Conservation (phyloP, 345 rosid species). For the Dovyalis caffra region DNA sequence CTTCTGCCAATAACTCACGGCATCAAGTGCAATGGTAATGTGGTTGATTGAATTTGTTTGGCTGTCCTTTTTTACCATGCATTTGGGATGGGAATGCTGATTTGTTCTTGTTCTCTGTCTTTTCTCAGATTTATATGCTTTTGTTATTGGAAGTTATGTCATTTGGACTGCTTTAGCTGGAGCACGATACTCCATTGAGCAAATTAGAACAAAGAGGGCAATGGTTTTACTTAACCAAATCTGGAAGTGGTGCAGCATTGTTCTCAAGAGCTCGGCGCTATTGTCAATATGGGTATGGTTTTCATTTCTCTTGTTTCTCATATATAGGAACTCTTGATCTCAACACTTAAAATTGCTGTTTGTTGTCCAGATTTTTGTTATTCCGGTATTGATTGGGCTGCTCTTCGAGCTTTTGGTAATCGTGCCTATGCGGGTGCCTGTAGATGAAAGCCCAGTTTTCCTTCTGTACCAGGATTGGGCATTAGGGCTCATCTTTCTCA, state of each 20-base stretch:
- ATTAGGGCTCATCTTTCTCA: conserved; percentile 88
- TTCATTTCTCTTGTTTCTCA: not conserved
- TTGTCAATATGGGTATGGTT: conserved; percentile 83
- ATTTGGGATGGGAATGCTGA: conserved; percentile 18
- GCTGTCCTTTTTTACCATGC: not conserved
- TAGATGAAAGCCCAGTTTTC: conserved; percentile 98
- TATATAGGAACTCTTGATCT: not conserved
- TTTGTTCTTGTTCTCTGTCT: conserved; percentile 7
- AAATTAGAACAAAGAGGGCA: conserved; percentile 71
- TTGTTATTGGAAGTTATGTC: conserved; percentile 87
- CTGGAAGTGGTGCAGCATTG: conserved; percentile 90
- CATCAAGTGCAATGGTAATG: conserved; percentile 91
- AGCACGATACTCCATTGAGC: conserved; percentile 78
- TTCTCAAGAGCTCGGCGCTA: conserved; percentile 73
- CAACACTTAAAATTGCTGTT: not conserved
- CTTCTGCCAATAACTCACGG: conserved; percentile 96
- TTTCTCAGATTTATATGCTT: conserved; percentile 80
- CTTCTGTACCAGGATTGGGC: conserved; percentile 99
- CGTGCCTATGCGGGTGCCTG: conserved; percentile 99
- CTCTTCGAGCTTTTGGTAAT: conserved; percentile 96
- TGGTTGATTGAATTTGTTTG: conserved; percentile 6
- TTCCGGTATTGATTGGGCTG: conserved; percentile 91
- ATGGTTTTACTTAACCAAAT: conserved; percentile 63
- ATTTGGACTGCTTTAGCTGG: conserved; percentile 93
- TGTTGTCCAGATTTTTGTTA: conserved; percentile 70